Conservation (phyloP, 2,329 filamentous ascomycete species). For the Fusarium pilosicola region DNA sequence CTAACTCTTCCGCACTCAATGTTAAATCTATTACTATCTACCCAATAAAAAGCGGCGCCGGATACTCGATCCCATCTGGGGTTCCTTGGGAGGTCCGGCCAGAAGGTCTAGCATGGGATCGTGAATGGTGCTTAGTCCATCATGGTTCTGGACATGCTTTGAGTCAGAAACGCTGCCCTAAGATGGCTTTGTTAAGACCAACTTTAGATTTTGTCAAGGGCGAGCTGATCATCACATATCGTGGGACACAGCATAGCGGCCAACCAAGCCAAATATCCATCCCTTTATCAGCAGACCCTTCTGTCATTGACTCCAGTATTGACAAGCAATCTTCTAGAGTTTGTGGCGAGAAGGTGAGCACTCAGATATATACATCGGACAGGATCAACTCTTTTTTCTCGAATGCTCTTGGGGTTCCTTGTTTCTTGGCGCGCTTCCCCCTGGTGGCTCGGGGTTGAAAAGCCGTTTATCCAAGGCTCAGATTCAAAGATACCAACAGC, state of each 20-base stretch:
- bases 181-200: conserved; percentile 86
- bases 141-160: conserved; percentile 84
- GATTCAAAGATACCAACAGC: conserved; percentile 66
- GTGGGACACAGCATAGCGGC: conserved; percentile 45
- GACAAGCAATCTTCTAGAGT: conserved; percentile 70
- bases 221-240: conserved; percentile 69
- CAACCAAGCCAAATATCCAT: conserved; percentile 56
- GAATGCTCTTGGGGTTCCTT: conserved; percentile 77
- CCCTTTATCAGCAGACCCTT: conserved; percentile 75
- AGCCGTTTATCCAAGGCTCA: conserved; percentile 78
- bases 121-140: conserved; percentile 96
- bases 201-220: conserved; percentile 75
- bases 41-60: conserved; percentile 94
- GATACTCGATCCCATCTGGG: conserved; percentile 73
- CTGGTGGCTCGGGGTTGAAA: conserved; percentile 67
- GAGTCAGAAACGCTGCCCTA: conserved; percentile 88
- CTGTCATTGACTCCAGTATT: conserved; percentile 57
- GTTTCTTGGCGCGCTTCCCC: conserved; percentile 83
- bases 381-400: conserved; percentile 82
- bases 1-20: conserved; percentile 21
- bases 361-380: conserved; percentile 74
- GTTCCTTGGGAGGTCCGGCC: conserved; percentile 78
- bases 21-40: conserved; percentile 80
- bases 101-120: conserved; percentile 92
- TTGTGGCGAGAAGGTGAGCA: conserved; percentile 81